Evolutionary conservation across 257 asterid genomes (phyloP).

Genomic region (Coffea canephora): DNA sequence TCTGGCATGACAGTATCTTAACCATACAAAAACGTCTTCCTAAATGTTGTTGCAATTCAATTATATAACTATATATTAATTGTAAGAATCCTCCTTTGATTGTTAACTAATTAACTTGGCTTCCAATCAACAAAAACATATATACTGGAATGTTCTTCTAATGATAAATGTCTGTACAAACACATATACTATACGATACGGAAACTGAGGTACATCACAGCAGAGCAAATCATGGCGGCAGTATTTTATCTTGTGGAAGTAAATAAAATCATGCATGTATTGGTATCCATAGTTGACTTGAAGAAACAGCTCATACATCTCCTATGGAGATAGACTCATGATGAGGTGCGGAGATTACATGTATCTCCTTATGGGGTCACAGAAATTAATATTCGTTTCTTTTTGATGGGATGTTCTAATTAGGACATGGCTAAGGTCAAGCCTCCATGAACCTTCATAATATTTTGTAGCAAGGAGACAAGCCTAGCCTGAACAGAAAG

Average conservation of each 20-base stretch:
- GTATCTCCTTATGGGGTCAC: conserved; percentile 60
- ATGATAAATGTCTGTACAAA: conserved; percentile 5
- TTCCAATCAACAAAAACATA: conserved; percentile 11
- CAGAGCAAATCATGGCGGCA: neutral
- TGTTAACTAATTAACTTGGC: conserved; percentile 10
- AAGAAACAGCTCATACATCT: conserved; percentile 47
- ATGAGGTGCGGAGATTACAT: conserved; percentile 54
- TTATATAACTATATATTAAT: neutral
- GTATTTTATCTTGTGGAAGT: conserved; percentile 5
- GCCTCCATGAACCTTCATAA: conserved; percentile 42
- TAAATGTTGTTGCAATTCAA: too few species aligned
- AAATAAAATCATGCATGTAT: conserved; percentile 14
- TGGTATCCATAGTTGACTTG: conserved; percentile 49
- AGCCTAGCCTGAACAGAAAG: conserved; percentile 3
- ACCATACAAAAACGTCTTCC: neutral
- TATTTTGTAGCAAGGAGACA: conserved; percentile 29
- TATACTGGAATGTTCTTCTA: conserved; percentile 2
- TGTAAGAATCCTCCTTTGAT: neutral
- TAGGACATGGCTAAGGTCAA: conserved; percentile 41
- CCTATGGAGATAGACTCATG: conserved; percentile 30
- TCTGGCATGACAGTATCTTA: conserved; percentile 9
- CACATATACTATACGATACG: neutral
- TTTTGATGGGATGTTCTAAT: conserved; percentile 30
- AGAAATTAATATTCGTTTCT: conserved; percentile 13
- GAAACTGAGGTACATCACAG: neutral